Evolutionary conservation across 176 grass and related monocot genomes (phyloP).

Genomic region (maize (Zea mays)): DNA sequence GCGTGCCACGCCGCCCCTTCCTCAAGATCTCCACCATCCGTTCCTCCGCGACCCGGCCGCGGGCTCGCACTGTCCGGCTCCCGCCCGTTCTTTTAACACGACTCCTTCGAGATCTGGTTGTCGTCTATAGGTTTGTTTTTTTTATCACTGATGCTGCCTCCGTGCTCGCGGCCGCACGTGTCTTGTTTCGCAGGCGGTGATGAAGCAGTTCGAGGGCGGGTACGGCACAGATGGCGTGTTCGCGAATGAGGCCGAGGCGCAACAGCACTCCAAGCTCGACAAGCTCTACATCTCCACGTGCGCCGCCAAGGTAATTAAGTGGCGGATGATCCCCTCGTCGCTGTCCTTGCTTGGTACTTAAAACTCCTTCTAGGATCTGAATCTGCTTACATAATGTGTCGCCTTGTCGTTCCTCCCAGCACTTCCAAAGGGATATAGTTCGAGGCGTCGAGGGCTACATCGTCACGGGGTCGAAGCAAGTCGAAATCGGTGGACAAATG

Average conservation of each 20-base stretch:
- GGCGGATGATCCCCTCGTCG: too few relatives aligned
- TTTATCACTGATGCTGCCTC: constrained; percentile 3
- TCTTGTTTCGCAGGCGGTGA: constrained; percentile 61
- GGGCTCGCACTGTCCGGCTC: neutral
- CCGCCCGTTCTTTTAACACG: neutral
- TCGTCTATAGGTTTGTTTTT: neutral
- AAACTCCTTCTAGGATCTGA: too few relatives aligned
- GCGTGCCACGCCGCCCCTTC: neutral
- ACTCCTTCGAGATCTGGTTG: constrained; percentile 4
- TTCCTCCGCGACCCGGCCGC: neutral
- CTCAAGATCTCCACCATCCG: constrained; percentile 10
- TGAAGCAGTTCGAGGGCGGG: constrained; percentile 87
- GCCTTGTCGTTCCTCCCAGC: too few relatives aligned
- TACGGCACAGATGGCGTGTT: constrained; percentile 61
- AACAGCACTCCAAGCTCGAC: too few relatives aligned
- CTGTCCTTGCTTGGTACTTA: too few relatives aligned
- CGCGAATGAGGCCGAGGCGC: too few relatives aligned
- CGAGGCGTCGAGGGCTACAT: too few relatives aligned
- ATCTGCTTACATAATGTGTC: too few relatives aligned
- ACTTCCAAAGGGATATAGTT: too few relatives aligned
- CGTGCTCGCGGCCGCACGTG: neutral
- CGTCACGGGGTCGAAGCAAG: too few relatives aligned
- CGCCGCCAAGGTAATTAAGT: too few relatives aligned
- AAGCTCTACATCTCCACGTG: too few relatives aligned
- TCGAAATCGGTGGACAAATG: constrained; percentile 68